Percentiles rank a stretch among this genome's conserved stretches.
phyloP scores from a whole-genome alignment of 2,329 filamentous ascomycete genomes.

The Talaromyces islandicus region DNA sequence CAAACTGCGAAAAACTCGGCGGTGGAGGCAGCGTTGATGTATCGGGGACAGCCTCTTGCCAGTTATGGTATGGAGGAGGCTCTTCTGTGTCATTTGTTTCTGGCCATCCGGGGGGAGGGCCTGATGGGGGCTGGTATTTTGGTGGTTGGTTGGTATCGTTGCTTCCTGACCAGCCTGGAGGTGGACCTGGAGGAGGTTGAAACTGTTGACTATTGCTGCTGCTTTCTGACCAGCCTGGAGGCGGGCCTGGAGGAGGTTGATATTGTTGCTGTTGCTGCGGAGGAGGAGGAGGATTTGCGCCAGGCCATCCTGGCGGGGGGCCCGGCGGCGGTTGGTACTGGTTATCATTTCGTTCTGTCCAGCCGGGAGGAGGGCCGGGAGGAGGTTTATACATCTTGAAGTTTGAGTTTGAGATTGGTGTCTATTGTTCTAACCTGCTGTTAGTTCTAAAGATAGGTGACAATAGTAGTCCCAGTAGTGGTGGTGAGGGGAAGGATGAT shows the following conservation, averaged over 20 bases:
- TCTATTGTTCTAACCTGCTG: background rate
- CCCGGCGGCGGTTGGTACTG: background rate
- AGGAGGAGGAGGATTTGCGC: background rate
- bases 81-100: constrained; percentile 15
- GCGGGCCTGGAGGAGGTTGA: background rate
- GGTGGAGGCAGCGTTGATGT: constrained; percentile 55
- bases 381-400: constrained; percentile 7
- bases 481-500: background rate
- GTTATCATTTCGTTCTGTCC: background rate
- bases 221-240: background rate
- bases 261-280: background rate
- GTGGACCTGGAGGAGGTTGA: background rate
- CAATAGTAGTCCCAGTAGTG: background rate
- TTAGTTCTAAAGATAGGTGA: background rate
- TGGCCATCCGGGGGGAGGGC: background rate
- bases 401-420: background rate
- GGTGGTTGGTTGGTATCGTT: background rate
- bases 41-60: constrained; percentile 54
- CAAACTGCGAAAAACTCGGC: constrained; percentile 48
- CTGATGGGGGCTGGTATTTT: background rate
- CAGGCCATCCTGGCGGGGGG: background rate
- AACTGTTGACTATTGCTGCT: background rate
- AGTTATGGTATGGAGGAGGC: constrained; percentile 57
- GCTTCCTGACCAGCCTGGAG: background rate
- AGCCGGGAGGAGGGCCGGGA: constrained; percentile 1